A percentile compares a stretch with the other conserved stretches of the same genome.
Conservation (phyloP, 164 flowering plant species). For the Echeveria elegans region DNA sequence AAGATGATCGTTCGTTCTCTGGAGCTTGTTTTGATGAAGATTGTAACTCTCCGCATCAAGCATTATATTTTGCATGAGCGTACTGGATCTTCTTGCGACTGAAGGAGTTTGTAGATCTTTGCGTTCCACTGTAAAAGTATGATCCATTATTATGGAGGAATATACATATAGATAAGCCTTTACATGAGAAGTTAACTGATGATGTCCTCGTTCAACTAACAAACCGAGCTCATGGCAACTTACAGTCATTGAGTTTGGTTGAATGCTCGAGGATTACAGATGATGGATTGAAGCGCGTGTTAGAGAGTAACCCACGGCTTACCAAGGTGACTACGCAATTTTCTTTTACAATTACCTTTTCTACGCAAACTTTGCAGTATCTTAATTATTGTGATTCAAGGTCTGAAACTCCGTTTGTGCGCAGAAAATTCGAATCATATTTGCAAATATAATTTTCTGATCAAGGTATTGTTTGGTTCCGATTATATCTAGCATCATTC, state of each 20-base stretch:
- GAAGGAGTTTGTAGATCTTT: slow-evolving; percentile 62
- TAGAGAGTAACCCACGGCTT: slow-evolving; percentile 55
- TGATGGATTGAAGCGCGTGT: slow-evolving; percentile 63
- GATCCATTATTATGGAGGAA: slow-evolving; percentile 70
- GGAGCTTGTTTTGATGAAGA: slow-evolving; percentile 13
- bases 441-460: no score
- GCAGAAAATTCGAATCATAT: no score
- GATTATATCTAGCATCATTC: neutral
- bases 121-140: slow-evolving; percentile 33
- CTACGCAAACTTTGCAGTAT: neutral
- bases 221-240: slow-evolving; percentile 54
- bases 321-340: slow-evolving; percentile 45
- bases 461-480: slow-evolving; percentile 28
- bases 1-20: neutral
- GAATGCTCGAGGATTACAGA: slow-evolving; percentile 65
- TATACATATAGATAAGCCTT: slow-evolving; percentile 63
- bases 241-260: slow-evolving; percentile 65
- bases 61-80: slow-evolving; percentile 45
- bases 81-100: slow-evolving; percentile 57
- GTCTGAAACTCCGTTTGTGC: neutral
- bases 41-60: slow-evolving; percentile 45
- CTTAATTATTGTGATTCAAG: no score
- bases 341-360: neutral
- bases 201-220: slow-evolving; percentile 56
- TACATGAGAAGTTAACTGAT: slow-evolving; percentile 67